Percentiles rank a stretch among this genome's conserved stretches.
phyloP scores from a whole-genome alignment of 163 green algal genomes.

The Trebouxiophyceae sp. region DNA sequence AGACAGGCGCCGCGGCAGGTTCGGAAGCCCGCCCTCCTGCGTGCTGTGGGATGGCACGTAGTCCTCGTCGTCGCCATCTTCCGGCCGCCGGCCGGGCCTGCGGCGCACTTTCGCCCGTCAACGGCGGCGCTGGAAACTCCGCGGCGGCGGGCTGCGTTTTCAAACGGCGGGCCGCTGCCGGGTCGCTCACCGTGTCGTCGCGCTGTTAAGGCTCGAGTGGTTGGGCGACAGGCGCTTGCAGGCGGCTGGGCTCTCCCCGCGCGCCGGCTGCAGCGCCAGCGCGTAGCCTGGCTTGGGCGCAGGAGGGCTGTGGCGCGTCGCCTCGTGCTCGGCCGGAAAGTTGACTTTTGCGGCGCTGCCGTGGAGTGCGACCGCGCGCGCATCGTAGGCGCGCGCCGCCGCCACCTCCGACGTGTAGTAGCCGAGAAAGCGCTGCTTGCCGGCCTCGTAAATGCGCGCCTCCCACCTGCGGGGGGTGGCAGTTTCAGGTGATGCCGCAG shows the following conservation, averaged over 20 bases:
- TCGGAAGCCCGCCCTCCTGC: no score
- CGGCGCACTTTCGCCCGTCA: no score
- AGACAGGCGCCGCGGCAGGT: no score
- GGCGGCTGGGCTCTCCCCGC: neutral
- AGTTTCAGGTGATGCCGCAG: neutral
- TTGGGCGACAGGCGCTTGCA: no score
- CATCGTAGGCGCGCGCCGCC: neutral
- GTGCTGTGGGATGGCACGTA: neutral
- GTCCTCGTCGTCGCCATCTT: neutral
- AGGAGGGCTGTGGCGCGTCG: neutral
- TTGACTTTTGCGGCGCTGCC: neutral
- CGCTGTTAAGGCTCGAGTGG: no score
- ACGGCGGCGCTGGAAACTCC: no score
- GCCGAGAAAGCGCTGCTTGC: neutral
- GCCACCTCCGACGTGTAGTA: neutral
- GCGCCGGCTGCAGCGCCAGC: neutral
- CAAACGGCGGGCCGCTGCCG: no score
- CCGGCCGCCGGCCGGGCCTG: neutral
- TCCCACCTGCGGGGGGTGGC: neutral
- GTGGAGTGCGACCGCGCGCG: neutral
- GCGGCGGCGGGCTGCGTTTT: no score
- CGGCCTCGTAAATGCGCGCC: neutral
- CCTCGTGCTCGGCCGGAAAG: neutral
- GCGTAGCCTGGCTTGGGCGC: neutral
- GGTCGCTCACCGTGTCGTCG: no score